Evolutionary conservation across 2,329 filamentous ascomycete species (phyloP).

Genomic region (Ceratocystiopsis minuta): DNA sequence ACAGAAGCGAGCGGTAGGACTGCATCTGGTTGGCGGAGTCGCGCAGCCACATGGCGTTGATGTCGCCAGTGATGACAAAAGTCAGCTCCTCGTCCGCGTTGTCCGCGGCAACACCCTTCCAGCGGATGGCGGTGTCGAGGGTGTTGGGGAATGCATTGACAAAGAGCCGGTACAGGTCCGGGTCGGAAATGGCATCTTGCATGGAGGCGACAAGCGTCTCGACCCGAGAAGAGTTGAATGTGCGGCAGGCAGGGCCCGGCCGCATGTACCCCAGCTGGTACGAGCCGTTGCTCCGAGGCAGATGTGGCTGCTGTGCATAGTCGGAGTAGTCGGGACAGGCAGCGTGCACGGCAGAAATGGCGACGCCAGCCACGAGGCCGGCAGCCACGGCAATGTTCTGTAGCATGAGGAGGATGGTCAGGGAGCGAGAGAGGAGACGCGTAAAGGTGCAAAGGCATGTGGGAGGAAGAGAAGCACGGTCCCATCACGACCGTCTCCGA

Average conservation of each 20-base stretch:
- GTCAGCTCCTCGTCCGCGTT: constrained; percentile 29
- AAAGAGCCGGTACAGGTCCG: constrained; percentile 55
- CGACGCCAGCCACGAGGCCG: constrained; percentile 1
- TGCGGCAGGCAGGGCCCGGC: constrained; percentile 58
- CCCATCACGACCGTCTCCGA: too few species aligned
- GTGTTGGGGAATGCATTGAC: constrained; percentile 59
- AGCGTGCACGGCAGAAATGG: too few species aligned
- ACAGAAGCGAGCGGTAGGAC: constrained; percentile 48
- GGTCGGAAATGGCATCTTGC: constrained; percentile 52
- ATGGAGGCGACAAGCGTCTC: constrained; percentile 59
- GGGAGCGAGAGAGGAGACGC: too few species aligned
- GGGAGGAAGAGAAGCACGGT: too few species aligned
- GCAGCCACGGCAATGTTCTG: constrained; percentile 1
- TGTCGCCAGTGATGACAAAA: constrained; percentile 37
- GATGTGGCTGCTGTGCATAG: constrained; percentile 41
- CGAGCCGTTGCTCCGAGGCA: constrained; percentile 59
- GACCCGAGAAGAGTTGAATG: constrained; percentile 58
- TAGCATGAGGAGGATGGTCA: too few species aligned
- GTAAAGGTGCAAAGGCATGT: too few species aligned
- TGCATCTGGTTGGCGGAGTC: constrained; percentile 48
- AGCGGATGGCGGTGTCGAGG: constrained; percentile 20
- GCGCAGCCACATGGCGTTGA: constrained; percentile 19
- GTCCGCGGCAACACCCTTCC: constrained; percentile 10
- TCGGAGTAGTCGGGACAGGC: constrained; percentile 46
- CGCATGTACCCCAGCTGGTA: constrained; percentile 66